Conservation (phyloP, 2,329 filamentous ascomycete genomes). For the Helotiales sp. region DNA sequence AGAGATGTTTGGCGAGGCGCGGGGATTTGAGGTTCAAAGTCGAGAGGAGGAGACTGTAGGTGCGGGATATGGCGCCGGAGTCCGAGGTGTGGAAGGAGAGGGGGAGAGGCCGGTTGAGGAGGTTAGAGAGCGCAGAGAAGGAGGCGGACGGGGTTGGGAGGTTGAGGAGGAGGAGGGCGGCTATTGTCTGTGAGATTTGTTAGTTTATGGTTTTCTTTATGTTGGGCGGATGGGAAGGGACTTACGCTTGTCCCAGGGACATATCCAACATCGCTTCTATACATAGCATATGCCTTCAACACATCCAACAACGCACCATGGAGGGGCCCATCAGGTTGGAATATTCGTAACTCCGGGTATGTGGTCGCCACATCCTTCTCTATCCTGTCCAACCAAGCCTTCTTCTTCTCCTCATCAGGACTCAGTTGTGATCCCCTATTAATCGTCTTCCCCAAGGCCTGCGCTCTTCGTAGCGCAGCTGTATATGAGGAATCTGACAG, state of each 20-base stretch:
- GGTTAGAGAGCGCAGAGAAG: conserved; percentile 75
- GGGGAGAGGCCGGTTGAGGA: conserved; percentile 76
- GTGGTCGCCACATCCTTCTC: conserved; percentile 68
- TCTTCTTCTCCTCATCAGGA: conserved; percentile 58
- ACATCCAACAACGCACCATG: conserved; percentile 73
- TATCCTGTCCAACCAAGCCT: conserved; percentile 67
- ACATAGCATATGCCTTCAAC: conserved; percentile 79
- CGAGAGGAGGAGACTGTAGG: conserved; percentile 71
- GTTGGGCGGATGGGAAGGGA: conserved; percentile 16
- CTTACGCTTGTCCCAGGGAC: conserved; percentile 75
- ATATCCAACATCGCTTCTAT: conserved; percentile 81
- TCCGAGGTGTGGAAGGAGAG: conserved; percentile 78
- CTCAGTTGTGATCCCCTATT: conserved; percentile 40
- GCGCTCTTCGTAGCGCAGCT: conserved; percentile 71
- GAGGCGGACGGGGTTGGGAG: conserved; percentile 65
- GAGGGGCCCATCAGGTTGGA: conserved; percentile 58
- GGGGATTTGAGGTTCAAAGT: conserved; percentile 69
- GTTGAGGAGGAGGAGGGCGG: conserved; percentile 75
- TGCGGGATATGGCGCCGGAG: conserved; percentile 67
- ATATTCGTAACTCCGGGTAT: conserved; percentile 75
- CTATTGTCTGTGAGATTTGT: conserved; percentile 60
- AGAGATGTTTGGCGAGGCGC: conserved; percentile 67
- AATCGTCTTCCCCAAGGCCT: conserved; percentile 57
- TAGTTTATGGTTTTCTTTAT: conserved; percentile 29
- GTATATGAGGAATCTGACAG: conserved; percentile 67